A percentile compares a stretch with the other conserved stretches of the same genome.
phyloP scores from a whole-genome alignment of 129 eudicot species.

The Mikania micrantha region DNA sequence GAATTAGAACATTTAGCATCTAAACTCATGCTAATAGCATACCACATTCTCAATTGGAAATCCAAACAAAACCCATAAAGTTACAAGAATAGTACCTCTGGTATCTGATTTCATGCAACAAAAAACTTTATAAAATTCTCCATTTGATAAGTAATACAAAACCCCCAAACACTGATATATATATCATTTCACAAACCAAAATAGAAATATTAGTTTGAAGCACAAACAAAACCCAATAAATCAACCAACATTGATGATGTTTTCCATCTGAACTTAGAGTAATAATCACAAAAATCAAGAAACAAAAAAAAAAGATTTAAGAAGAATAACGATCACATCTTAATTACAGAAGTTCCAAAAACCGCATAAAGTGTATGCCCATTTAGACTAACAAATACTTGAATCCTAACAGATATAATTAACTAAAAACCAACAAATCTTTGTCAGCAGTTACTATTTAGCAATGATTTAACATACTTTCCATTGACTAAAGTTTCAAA shows the following conservation, averaged over 20 bases:
- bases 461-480: background rate
- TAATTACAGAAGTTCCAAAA: background rate
- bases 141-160: background rate
- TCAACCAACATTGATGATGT: background rate
- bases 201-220: background rate
- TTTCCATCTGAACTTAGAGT: background rate
- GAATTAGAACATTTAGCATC: background rate
- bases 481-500: background rate
- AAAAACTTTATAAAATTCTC: background rate
- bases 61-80: background rate
- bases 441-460: background rate
- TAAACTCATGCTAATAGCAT: background rate
- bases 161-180: background rate
- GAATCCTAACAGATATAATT: background rate
- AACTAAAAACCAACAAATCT: background rate
- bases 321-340: background rate
- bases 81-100: background rate
- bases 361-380: background rate
- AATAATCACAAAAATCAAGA: background rate
- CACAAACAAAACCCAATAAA: background rate
- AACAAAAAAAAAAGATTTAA: background rate
- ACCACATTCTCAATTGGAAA: background rate
- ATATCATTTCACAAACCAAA: background rate
- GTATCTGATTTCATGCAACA: background rate
- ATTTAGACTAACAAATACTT: background rate